A percentile compares a stretch with the other conserved stretches of the same genome.
phyloP scores from a whole-genome alignment of 2,329 filamentous ascomycete species.

The Trichoderma lentiforme region DNA sequence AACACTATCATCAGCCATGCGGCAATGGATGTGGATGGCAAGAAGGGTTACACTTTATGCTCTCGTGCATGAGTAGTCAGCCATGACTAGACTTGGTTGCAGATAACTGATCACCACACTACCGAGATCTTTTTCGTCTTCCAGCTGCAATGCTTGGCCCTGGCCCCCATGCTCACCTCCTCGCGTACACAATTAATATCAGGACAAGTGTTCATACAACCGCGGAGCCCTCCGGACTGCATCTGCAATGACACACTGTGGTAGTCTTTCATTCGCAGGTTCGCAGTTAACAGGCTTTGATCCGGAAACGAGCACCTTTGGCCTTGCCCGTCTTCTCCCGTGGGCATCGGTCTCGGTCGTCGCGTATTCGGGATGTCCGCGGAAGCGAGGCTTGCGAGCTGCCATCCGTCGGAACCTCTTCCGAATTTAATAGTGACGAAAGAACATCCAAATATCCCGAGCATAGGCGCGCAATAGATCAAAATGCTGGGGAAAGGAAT shows the following conservation, averaged over 20 bases:
- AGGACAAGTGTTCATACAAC: not conserved
- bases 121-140: not conserved
- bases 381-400: not conserved
- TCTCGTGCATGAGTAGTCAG: not conserved
- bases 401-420: not conserved
- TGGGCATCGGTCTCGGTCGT: not conserved
- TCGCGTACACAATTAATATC: not conserved
- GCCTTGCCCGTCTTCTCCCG: not conserved
- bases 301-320: not conserved
- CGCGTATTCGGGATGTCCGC: slow-evolving; percentile 9
- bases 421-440: not conserved
- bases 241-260: not conserved
- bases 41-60: not conserved
- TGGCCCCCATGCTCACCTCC: not conserved
- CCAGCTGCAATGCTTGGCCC: not conserved
- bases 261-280: not conserved
- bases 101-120: not conserved
- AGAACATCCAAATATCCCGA: not conserved
- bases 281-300: not conserved
- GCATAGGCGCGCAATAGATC: not conserved
- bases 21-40: not conserved
- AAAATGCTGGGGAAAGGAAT: not conserved
- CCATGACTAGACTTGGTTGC: not conserved
- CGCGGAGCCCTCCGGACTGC: not conserved
- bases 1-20: not conserved